These are phyloP conservation scores for Cornus suecica DNA, from an alignment of 148 eudicot species.

Conservation along the genomic window DNA sequence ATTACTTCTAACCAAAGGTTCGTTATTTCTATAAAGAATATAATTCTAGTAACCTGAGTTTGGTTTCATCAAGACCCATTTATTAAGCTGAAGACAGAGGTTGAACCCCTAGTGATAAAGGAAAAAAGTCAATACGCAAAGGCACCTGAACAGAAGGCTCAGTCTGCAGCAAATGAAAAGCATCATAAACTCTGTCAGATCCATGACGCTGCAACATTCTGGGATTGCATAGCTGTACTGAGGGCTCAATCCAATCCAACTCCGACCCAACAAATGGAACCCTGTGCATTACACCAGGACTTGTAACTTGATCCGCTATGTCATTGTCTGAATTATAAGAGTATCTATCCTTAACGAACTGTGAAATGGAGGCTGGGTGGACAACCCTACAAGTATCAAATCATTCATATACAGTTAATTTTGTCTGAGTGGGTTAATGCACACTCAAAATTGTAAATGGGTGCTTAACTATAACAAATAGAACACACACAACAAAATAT, in stretches of 20 bases:
- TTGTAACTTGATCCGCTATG: constrained; percentile 17
- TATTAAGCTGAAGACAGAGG: neutral
- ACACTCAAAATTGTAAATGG: neutral
- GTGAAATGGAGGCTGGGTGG: constrained; percentile 23
- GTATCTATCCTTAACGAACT: constrained; percentile 16
- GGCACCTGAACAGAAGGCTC: constrained; percentile 72
- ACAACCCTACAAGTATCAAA: constrained; percentile 42
- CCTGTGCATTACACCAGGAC: constrained; percentile 21
- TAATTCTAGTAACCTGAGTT: too few relatives aligned
- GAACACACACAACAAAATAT: too few relatives aligned
- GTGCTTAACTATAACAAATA: too few relatives aligned
- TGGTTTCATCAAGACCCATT: neutral
- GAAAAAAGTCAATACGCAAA: neutral
- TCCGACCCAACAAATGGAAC: constrained; percentile 42
- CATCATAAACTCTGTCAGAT: constrained; percentile 54
- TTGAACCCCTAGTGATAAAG: neutral
- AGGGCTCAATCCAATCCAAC: constrained; percentile 74
- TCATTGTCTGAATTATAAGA: constrained; percentile 24
- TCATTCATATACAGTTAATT: neutral
- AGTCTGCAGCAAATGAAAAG: constrained; percentile 57
- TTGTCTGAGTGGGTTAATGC: neutral
- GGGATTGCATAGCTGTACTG: constrained; percentile 37
- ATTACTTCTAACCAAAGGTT: too few relatives aligned
- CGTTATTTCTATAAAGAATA: too few relatives aligned
- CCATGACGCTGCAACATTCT: constrained; percentile 31